Evolutionary conservation across 2,329 filamentous ascomycete genomes (phyloP).

Genomic region (Diplodia sapinea): DNA sequence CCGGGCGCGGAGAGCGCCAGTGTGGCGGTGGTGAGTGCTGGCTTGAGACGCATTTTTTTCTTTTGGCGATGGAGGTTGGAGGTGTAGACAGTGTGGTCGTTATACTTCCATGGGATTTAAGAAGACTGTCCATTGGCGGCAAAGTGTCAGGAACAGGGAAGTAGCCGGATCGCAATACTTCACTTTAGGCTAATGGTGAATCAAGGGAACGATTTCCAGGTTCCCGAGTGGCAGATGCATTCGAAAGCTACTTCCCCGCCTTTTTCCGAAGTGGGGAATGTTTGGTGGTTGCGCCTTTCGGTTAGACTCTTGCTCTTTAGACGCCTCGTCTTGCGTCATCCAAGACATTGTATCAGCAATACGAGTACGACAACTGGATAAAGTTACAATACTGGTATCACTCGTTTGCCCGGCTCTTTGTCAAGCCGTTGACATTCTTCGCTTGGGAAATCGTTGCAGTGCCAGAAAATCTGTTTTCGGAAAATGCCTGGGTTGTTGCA

Average conservation of each 20-base stretch:
- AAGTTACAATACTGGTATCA: neutral
- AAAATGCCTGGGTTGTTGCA: too few relatives aligned
- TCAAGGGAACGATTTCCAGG: neutral
- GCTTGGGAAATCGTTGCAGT: too few relatives aligned
- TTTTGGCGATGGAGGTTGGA: neutral
- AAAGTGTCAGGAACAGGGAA: neutral
- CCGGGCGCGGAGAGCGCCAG: neutral
- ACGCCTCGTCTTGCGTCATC: slow-evolving; percentile 10
- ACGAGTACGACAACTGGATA: neutral
- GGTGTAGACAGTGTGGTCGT: neutral
- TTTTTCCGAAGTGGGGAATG: slow-evolving; percentile 2
- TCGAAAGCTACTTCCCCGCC: neutral
- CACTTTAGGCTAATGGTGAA: slow-evolving; percentile 2
- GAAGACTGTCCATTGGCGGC: neutral
- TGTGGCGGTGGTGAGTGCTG: neutral
- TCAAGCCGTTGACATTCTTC: too few relatives aligned
- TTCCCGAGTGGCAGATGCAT: neutral
- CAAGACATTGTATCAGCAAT: neutral
- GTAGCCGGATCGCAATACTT: neutral
- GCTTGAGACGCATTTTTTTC: neutral
- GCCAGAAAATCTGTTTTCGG: too few relatives aligned
- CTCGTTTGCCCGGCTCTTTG: too few relatives aligned
- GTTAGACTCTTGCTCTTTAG: neutral
- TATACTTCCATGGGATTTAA: neutral
- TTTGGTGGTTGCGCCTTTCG: neutral